Percentiles rank a stretch among this genome's conserved stretches.
phyloP scores from a whole-genome alignment of 768 basidiomycete genomes.

The Leccinellum luteum region DNA sequence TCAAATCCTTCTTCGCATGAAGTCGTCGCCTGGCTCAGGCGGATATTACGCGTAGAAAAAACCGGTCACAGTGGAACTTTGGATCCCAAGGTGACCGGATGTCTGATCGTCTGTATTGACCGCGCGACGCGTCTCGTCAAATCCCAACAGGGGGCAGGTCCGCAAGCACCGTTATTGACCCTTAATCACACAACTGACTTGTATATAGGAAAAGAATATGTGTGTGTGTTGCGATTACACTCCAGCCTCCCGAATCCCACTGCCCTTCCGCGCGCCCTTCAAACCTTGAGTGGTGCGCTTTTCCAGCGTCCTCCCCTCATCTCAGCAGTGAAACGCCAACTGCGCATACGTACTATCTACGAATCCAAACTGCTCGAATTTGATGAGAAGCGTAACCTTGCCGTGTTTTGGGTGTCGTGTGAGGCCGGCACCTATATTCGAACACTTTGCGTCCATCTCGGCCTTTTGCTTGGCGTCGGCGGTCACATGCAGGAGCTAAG shows the following conservation, averaged over 20 bases:
- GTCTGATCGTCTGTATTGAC: constrained; percentile 98
- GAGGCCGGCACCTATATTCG: constrained; percentile 97
- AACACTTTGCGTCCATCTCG: constrained; percentile 96
- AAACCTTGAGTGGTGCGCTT: constrained; percentile 95
- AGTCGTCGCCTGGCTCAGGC: constrained; percentile 97
- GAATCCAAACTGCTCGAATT: constrained; percentile 95
- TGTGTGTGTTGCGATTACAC: constrained; percentile 93
- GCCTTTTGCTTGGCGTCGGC: constrained; percentile 90
- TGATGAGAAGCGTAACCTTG: constrained; percentile 94
- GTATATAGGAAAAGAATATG: constrained; percentile 88
- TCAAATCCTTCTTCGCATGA: constrained; percentile 99
- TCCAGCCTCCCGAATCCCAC: constrained; percentile 76
- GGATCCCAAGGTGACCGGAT: constrained; percentile 99
- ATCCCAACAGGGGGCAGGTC: constrained; percentile 97
- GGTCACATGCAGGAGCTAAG: constrained; percentile 99
- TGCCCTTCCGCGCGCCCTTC: constrained; percentile 87
- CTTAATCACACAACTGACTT: not conserved
- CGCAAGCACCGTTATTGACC: constrained; percentile 21
- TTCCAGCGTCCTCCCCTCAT: constrained; percentile 99
- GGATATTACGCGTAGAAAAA: constrained; percentile 97
- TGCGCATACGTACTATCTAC: constrained; percentile 96
- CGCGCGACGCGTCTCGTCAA: constrained; percentile 97
- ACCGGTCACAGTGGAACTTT: constrained; percentile 98
- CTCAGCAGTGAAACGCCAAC: constrained; percentile 97
- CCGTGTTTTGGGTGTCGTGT: constrained; percentile 98